phyloP scores from a whole-genome alignment of 2,329 filamentous ascomycete species.

The Monilinia aucupariae region DNA sequence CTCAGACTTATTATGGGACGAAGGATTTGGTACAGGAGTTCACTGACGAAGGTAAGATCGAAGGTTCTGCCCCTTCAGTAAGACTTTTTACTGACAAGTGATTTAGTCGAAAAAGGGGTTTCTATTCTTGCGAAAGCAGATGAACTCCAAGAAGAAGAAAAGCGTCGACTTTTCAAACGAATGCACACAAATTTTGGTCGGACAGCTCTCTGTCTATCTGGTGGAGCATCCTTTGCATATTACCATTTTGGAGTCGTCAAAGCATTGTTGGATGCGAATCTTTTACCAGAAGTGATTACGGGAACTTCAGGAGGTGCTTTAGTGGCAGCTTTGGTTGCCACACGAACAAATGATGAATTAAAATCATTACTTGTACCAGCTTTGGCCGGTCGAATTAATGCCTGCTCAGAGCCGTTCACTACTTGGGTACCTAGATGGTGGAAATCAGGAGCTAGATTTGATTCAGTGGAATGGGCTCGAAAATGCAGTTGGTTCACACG shows the following conservation, averaged over 20 bases:
- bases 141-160: constrained; percentile 65
- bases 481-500: constrained; percentile 84
- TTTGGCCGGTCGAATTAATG: constrained; percentile 21
- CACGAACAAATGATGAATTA: constrained; percentile 85
- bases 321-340: constrained; percentile 80
- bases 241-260: constrained; percentile 94
- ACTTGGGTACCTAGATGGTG: constrained; percentile 84
- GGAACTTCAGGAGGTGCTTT: constrained; percentile 93
- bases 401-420: constrained; percentile 58
- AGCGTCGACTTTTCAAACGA: constrained; percentile 78
- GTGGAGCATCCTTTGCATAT: constrained; percentile 90
- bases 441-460: constrained; percentile 87
- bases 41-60: constrained; percentile 65
- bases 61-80: constrained; percentile 18
- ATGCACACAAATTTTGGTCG: constrained; percentile 86
- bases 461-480: constrained; percentile 84
- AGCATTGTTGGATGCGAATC: constrained; percentile 76
- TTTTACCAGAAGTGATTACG: constrained; percentile 90
- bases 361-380: constrained; percentile 60
- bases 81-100: constrained; percentile 14
- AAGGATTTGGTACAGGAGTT: constrained; percentile 90
- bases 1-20: constrained; percentile 96
- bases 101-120: constrained; percentile 57
- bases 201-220: constrained; percentile 87
- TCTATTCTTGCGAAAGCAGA: constrained; percentile 63